phyloP scores from a whole-genome alignment of 108 stramenopile species.

The Parietichytrium sp. region DNA sequence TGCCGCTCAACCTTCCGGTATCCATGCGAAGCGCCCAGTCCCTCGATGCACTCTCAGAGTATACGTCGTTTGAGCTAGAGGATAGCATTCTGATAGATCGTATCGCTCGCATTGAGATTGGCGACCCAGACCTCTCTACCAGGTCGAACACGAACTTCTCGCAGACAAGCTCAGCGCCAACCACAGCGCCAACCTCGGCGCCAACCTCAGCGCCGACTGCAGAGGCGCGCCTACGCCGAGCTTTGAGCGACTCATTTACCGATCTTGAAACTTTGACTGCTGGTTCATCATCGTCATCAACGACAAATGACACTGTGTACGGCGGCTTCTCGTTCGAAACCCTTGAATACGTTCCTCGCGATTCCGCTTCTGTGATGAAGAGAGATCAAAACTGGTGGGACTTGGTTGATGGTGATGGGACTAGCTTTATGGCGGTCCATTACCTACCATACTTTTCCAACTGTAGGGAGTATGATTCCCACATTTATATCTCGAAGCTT shows the following conservation, averaged over 20 bases:
- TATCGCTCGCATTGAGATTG: slow-evolving; percentile 45
- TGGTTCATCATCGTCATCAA: too few species aligned
- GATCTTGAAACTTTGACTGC: neutral
- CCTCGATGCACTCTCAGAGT: neutral
- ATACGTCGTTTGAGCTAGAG: slow-evolving; percentile 48
- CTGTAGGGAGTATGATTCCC: slow-evolving; percentile 75
- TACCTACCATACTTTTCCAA: slow-evolving; percentile 79
- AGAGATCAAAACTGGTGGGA: slow-evolving; percentile 44
- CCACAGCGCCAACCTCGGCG: too few species aligned
- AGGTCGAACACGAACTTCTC: slow-evolving; percentile 15
- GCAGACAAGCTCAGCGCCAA: neutral
- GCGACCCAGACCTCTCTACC: slow-evolving; percentile 46
- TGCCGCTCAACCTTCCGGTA: slow-evolving; percentile 74
- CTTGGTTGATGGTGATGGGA: slow-evolving; percentile 35
- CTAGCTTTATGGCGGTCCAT: slow-evolving; percentile 62
- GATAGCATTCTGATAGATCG: slow-evolving; percentile 54
- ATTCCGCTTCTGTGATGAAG: slow-evolving; percentile 7
- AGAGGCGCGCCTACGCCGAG: neutral
- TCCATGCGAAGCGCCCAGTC: neutral
- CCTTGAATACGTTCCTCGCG: slow-evolving; percentile 10
- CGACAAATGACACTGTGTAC: neutral
- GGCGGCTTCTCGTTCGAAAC: neutral
- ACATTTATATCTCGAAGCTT: slow-evolving; percentile 69
- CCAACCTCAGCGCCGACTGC: too few species aligned
- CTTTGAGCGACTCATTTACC: neutral